Evolutionary conservation across 2,329 filamentous ascomycete genomes (phyloP), one percentile per base, ranked within the genome.

Genomic region (Penicillium nordicum): DNA sequence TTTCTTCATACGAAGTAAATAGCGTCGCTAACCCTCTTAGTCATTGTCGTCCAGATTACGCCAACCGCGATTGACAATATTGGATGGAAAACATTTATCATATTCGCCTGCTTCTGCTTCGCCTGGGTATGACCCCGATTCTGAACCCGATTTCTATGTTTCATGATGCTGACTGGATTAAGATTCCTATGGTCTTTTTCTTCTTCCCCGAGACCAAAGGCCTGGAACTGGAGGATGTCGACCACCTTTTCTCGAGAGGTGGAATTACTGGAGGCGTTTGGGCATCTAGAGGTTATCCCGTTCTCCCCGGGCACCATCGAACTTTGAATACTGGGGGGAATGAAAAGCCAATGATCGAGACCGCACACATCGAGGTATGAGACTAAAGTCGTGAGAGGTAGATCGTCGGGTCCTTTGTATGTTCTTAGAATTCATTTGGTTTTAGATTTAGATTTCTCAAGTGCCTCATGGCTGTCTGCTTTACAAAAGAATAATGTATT

Each of bases 131-230:
- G 61, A 42, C 6, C 16, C 9, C 1, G 11, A 8, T 18, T 11
- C 45, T n/a, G 11, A 14, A 12, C 10, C 3, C 7, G 5, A 8
- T 11, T 30, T 11, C 14, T 12, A 38, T 5, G 12, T 29, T 12
- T 14, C 10, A 23, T 7, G 0, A 48, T 59, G 21, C 60, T 68
- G 10, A 67, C 56, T 48, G 51, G 18, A 44, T 55, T 10, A 65
- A 68, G 57, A 71, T 80, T 16, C 77, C 77, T 0, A 84, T 85
- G 44, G 81, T 87, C 42, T 88, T 81, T 75, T 84, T 85, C 67
- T 80, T 84, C 63, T 85, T 86, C 3, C 85, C 84, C 0, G 85
- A 88, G 70, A 88, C 85, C 0, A 87, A 86, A 67, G 78, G 84
- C 0, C 70, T 87, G 2, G 83, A 83, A 0, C 76, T 88, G 0